These are phyloP conservation scores for Spathaspora arborariae DNA, from an alignment of 805 yeast genomes.

Conservation along the genomic window DNA sequence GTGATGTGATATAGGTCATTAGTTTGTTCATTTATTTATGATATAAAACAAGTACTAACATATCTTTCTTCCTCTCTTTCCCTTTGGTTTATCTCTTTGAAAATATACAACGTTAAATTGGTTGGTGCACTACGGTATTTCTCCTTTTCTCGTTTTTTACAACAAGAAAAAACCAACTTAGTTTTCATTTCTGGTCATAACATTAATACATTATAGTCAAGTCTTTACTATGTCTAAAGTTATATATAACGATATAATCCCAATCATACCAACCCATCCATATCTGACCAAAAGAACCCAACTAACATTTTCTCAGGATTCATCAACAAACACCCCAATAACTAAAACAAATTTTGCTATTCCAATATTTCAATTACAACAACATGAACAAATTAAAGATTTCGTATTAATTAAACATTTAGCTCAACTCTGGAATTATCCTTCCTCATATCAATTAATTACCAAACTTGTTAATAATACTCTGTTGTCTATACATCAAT, in stretches of 20 bases:
- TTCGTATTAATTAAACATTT: constrained; percentile 30
- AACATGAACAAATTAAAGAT: constrained; percentile 6
- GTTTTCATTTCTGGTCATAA: neutral
- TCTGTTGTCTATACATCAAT: constrained; percentile 13
- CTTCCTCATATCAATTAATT: constrained; percentile 41
- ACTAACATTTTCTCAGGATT: constrained; percentile 5
- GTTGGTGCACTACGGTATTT: too few relatives aligned
- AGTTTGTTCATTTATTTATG: too few relatives aligned
- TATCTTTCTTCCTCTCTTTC: too few relatives aligned
- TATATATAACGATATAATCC: neutral
- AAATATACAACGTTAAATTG: too few relatives aligned
- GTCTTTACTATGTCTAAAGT: neutral
- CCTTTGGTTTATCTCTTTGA: too few relatives aligned
- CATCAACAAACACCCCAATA: neutral
- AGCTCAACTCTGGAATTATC: constrained; percentile 33
- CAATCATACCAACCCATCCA: neutral
- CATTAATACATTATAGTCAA: too few relatives aligned
- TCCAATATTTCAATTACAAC: constrained; percentile 14
- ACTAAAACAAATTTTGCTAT: constrained; percentile 8
- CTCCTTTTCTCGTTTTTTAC: too few relatives aligned
- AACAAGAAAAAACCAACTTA: neutral
- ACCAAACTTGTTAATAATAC: constrained; percentile 21
- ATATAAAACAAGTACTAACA: too few relatives aligned
- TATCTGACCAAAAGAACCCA: constrained; percentile 1
- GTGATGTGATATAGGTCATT: too few relatives aligned